Evolutionary conservation across 805 yeast species (phyloP).

Genomic region (Kuraishia ogatae): DNA sequence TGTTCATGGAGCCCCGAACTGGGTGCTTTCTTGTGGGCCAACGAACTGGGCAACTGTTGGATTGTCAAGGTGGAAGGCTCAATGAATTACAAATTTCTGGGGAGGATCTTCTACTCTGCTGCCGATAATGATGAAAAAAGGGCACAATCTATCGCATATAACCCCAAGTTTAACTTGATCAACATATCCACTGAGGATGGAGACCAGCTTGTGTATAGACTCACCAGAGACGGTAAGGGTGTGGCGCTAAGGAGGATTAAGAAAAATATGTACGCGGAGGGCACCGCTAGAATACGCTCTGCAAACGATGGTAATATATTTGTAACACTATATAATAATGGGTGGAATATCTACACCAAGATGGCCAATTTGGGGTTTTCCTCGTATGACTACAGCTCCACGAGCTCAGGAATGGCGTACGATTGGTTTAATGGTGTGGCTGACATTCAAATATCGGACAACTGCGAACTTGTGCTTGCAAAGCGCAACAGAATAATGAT

Average conservation of each 20-base stretch:
- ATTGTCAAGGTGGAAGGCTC: conserved; percentile 9
- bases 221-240: conserved; percentile 23
- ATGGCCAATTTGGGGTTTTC: conserved; percentile 37
- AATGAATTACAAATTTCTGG: conserved; percentile 11
- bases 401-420: conserved; percentile 10
- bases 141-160: conserved; percentile 23
- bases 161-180: conserved; percentile 29
- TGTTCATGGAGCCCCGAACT: conserved; percentile 13
- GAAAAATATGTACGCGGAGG: conserved; percentile 26
- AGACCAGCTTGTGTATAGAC: conserved; percentile 23
- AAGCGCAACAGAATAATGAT: conserved; percentile 20
- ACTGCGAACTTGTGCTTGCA: conserved; percentile 21
- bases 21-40: conserved; percentile 22
- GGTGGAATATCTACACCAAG: conserved; percentile 40
- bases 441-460: conserved; percentile 16
- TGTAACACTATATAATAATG: conserved; percentile 20
- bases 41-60: conserved; percentile 21
- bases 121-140: conserved; percentile 4
- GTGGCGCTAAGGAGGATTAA: conserved; percentile 20
- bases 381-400: conserved; percentile 25
- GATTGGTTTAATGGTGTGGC: conserved; percentile 6
- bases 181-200: conserved; percentile 31
- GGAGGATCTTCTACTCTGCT: conserved; percentile 12
- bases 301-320: conserved; percentile 20
- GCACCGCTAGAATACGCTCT: conserved; percentile 18